Evolutionary conservation across 2,329 filamentous ascomycete genomes (phyloP), one percentile per base, ranked within the genome.

Genomic region (Fusarium sororula): DNA sequence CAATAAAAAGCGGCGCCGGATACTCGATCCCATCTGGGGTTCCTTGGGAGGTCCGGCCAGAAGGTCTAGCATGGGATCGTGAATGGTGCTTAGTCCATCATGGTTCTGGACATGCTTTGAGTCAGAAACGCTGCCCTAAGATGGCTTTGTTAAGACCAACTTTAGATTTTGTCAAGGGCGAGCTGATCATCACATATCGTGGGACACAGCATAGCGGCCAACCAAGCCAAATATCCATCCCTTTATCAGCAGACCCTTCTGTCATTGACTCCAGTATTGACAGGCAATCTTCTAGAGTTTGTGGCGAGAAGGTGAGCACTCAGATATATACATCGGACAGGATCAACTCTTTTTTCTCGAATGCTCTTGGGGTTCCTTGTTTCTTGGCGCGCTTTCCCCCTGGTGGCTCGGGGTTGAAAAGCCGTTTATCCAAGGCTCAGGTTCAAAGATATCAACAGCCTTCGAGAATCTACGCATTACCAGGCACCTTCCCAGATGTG

Each of bases 31-130:
- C 94, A 3, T 70, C 83, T 2, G 87, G 85, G 5, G 84, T 84
- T 13, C 79, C 86, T 20, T 99, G 96, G 96, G 90, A 93, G 76
- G 87, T 98, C 26, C 90, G 89, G 63, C 86, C 89, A 13, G 95
- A 98, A 83, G 96, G 96, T 0, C 86, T 99, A 6, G 93, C 91
- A 14, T 98, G 96, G 95, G 96, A 99, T 81, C 89, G 96, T 70
- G 96, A 98, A 84, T 99, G 96, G 96, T 98, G 96, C 82, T 85
- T 99, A 26, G 87, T 99, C 20, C 95, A 98, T 80, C 89, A 91
- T 79, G 95, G 94, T 48, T 97, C 95, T 3, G 93, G 94, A 1
- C 91, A 92, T 76, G 94, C 93, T 11, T 85, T 99, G 61, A 98
- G 90, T 79, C 96, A 98, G 82, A 99, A 98, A 83, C 88, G 91